Base-by-base conservation (phyloP, 768 basidiomycete species). In the Auricularia heimuer region DNA sequence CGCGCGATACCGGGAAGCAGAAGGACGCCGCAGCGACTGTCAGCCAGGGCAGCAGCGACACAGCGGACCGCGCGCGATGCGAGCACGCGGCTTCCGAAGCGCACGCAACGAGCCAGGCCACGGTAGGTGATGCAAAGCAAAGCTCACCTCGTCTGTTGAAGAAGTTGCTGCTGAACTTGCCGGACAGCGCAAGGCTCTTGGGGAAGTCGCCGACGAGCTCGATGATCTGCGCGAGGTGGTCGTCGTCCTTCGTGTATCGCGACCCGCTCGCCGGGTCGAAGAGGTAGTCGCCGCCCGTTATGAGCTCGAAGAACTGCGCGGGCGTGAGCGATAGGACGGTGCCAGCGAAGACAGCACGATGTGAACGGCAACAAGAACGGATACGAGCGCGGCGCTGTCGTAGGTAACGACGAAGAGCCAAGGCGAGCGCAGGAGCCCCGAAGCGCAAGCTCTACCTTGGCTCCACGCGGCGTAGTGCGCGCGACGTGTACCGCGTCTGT, bases 171-270 rank as follows among this genome's bases (percentile, higher is more conserved):
- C 87, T 89, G 77, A 97, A 98, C 74, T 95, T 98, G 33, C 96
- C 96, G 4, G 85, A 83, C 70, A 96, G 85, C 2, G 94, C 94
- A 51, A 98, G 78, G 61, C 79, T 79, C 71, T 86, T 86, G 1
- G 94, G 93, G 51, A 96, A 82, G 69, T 97, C 93, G 54, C 95
- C 96, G 72, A 98, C 80, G 11, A 98, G 82, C 77, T 99, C 96
- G 75, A 98, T 92, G 68, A 98, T 92, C 78, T 99, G 97, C 3
- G 97, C 96, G 66, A 98, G 92, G 72, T 99, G 95, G 72, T 94
- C 91, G 73, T 95, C 94, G 75, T 96, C 93, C 75, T 98, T 98
- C 78, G 88, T 92, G 73, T 97, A 98, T 51, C 94, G 86, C 61
- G 92, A 88, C 2, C 96, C 96, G 1, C 92, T 90, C 24, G 94